These are phyloP conservation scores for Bisporella sp. DNA, from an alignment of 2,329 filamentous ascomycete species.

Conservation along the genomic window DNA sequence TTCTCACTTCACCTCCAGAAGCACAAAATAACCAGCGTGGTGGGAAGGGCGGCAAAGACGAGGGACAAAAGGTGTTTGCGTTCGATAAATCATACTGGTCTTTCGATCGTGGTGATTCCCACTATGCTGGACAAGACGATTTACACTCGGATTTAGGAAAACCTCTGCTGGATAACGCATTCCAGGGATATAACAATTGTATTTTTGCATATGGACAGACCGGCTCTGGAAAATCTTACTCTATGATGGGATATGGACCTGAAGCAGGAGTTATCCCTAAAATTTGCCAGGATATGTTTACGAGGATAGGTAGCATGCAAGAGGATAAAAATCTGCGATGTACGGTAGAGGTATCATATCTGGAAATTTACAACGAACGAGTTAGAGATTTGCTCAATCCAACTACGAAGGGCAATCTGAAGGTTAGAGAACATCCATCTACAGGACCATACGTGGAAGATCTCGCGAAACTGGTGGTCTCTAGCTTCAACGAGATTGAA, in stretches of 20 bases:
- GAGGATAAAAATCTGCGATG: slow-evolving; percentile 72
- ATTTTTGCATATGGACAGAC: slow-evolving; percentile 99
- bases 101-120: slow-evolving; percentile 72
- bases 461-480: slow-evolving; percentile 87
- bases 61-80: slow-evolving; percentile 77
- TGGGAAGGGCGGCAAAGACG: slow-evolving; percentile 60
- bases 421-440: slow-evolving; percentile 94
- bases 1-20: slow-evolving; percentile 68
- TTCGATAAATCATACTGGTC: slow-evolving; percentile 99
- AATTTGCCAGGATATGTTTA: slow-evolving; percentile 98
- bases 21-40: slow-evolving; percentile 44
- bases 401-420: slow-evolving; percentile 89
- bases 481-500: slow-evolving; percentile 92
- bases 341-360: slow-evolving; percentile 95
- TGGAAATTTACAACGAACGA: slow-evolving; percentile 98
- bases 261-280: slow-evolving; percentile 93
- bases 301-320: slow-evolving; percentile 66
- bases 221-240: slow-evolving; percentile 97
- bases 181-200: slow-evolving; percentile 98
- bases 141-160: slow-evolving; percentile 83
- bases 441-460: slow-evolving; percentile 98
- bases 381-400: slow-evolving; percentile 95
- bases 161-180: slow-evolving; percentile 93
- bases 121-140: slow-evolving; percentile 86
- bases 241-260: slow-evolving; percentile 99